These are phyloP conservation scores for Phaeosphaeriaceae sp. DNA, from an alignment of 2,329 filamentous ascomycete species.

Conservation along the genomic window DNA sequence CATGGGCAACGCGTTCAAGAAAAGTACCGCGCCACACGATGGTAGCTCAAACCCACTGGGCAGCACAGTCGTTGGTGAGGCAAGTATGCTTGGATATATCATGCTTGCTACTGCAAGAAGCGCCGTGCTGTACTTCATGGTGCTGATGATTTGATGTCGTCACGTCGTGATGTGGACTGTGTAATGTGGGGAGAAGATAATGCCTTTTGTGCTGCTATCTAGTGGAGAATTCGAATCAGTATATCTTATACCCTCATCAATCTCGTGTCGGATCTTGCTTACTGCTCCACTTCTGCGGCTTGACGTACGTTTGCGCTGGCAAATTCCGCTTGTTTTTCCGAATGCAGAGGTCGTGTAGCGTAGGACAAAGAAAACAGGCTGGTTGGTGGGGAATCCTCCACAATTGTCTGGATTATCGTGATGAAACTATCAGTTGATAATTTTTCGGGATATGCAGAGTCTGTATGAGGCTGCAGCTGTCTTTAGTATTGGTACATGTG, in stretches of 20 bases:
- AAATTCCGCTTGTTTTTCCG: constrained; percentile 10
- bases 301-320: constrained; percentile 19
- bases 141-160: neutral
- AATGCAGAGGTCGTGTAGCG: constrained; percentile 19
- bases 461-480: neutral
- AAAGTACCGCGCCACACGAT: constrained; percentile 24
- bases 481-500: neutral
- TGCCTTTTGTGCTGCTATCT: neutral
- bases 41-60: constrained; percentile 53
- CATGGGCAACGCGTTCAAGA: too few relatives aligned
- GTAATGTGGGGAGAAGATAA: neutral
- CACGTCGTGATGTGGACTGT: neutral
- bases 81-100: constrained; percentile 50
- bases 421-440: neutral
- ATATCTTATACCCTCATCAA: constrained; percentile 8
- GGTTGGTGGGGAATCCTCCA: constrained; percentile 1
- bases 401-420: neutral
- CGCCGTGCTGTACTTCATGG: constrained; percentile 17
- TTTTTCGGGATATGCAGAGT: neutral
- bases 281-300: constrained; percentile 16
- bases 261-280: constrained; percentile 11
- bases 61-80: neutral
- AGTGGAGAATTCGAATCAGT: neutral
- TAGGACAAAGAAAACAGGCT: constrained; percentile 22
- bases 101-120: constrained; percentile 1